Base-by-base conservation (phyloP, 805 yeast genomes). In the Dipodascopsis uninucleata region DNA sequence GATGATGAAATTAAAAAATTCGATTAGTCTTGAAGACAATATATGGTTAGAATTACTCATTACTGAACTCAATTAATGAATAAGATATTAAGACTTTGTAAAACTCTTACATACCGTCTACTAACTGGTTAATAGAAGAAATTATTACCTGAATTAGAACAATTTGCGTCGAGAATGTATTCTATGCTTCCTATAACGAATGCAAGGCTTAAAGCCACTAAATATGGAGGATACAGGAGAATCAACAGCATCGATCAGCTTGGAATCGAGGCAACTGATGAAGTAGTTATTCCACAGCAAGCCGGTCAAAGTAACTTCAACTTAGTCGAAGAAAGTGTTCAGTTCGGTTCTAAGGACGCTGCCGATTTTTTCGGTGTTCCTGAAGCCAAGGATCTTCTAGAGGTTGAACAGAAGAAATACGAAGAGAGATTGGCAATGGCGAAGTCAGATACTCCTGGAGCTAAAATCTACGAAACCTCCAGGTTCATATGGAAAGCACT, bases 321-420 rank as follows among this genome's bases (percentile, higher is more conserved):
- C 71, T 84, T 90, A 70, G 67, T 86, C 61, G 83, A 95, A 9
- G 98, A 90, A 68, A 81, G 88, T 22, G 95, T 88, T 69, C 95
- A 96, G 7, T 89, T 90, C 63, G 96, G 96, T 5, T 95, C 97
- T 4, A 75, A 88, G 4, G 97, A 93, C 61, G 97, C 98, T 10
- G 96, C 98, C 39, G 71, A 79, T 45, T 76, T 83, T 31, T 77
- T 86, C 53, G 88, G 76, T 33, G 72, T 90, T 53, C 89, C 85
- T 63, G 95, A 96, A n/a, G 97, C 97, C 23, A 76, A 79, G 37
- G 78, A 73, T 28, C 84, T 93, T 2, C 72, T 89, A 57, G 78
- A 80, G 57, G 73, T 85, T 9, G 59, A 39, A 28, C 46, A 37
- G 28, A 75, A 78, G 56, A 79, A 75, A 45, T 77, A 74, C 37